A percentile compares a stretch with the other conserved stretches of the same genome.
Conservation (phyloP, 805 yeast species). For the Isabelozyma pseudorhagii region DNA sequence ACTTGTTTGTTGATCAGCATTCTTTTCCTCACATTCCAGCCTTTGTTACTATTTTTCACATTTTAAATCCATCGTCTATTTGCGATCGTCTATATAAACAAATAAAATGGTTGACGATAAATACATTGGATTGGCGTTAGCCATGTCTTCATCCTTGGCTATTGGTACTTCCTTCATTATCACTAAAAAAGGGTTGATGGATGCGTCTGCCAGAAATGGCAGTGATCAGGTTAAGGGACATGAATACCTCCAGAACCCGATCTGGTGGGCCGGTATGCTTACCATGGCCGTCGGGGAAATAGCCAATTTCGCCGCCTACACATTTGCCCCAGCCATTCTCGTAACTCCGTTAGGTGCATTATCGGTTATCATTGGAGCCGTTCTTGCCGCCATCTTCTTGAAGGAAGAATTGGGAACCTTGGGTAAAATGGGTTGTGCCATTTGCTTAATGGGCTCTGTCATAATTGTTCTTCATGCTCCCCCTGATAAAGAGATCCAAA, state of each 20-base stretch:
- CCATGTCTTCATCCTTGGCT: constrained; percentile 82
- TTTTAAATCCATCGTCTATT: background rate
- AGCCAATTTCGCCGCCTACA: constrained; percentile 92
- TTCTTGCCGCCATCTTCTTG: constrained; percentile 77
- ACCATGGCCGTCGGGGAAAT: constrained; percentile 90
- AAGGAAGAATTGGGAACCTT: constrained; percentile 84
- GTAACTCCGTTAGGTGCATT: constrained; percentile 92
- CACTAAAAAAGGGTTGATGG: constrained; percentile 81
- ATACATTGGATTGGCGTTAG: constrained; percentile 84
- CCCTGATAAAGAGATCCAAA: constrained; percentile 83
- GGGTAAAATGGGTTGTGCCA: constrained; percentile 92
- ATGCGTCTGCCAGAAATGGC: constrained; percentile 62
- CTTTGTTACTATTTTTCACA: background rate
- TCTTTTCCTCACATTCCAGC: no score
- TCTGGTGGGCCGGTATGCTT: constrained; percentile 92
- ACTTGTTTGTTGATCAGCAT: no score
- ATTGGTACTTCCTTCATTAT: constrained; percentile 88
- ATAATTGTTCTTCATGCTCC: constrained; percentile 91
- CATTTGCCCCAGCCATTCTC: constrained; percentile 90
- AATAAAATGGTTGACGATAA: constrained; percentile 63
- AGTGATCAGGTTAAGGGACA: constrained; percentile 65
- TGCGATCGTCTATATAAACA: background rate
- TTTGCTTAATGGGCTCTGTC: constrained; percentile 82
- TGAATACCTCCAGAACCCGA: constrained; percentile 76
- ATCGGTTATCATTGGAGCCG: constrained; percentile 88